Evolutionary conservation across 1,139 yeast species (phyloP), one percentile per base, ranked within the genome.

Genomic region (Pichia sp.): DNA sequence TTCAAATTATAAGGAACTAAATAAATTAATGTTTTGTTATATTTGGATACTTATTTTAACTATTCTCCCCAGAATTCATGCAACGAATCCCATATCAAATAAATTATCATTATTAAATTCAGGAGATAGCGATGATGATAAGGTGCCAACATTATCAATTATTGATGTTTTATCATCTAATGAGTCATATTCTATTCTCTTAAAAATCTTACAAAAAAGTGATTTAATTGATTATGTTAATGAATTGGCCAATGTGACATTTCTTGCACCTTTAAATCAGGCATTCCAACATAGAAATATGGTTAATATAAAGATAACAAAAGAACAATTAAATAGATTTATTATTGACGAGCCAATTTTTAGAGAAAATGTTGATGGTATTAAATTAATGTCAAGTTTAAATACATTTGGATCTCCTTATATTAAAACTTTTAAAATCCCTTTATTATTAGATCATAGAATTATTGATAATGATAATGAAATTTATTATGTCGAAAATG

Each of bases 181-280:
- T 49, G 84, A 80, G 0, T 82, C 87, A 57, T 90, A 81, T 64
- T 81, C 95, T 26, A 73, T 73, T 42, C 79, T 90, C 48, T 65
- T 90, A 25, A 67, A 81, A 40, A 67, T 78, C 27, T 56, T 90
- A 4, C 97, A 90, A 60, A 66, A 74, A 41, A 69, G 73, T 39
- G 94, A 83, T 11, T 65, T 85, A 50, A 69, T 92, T 1, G 94
- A 95, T 1, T 64, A 67, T 30, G 63, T 92, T 41, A 90, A 87
- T 60, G 67, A 68, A 32, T 64, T 84, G 50, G 67, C 70, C 32
- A 84, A 89, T 60, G 74, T 82, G 43, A 87, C 97, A 0, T 65
- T 90, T 22, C 62, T 87, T 39, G 97, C 97, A 0, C 97, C 97
- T 0, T 74, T 86, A 22, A 87, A 90, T 64, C 80, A 84, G 55